phyloP scores from a whole-genome alignment of 2,329 filamentous ascomycete species.

The Phialemoniopsis sp. region DNA sequence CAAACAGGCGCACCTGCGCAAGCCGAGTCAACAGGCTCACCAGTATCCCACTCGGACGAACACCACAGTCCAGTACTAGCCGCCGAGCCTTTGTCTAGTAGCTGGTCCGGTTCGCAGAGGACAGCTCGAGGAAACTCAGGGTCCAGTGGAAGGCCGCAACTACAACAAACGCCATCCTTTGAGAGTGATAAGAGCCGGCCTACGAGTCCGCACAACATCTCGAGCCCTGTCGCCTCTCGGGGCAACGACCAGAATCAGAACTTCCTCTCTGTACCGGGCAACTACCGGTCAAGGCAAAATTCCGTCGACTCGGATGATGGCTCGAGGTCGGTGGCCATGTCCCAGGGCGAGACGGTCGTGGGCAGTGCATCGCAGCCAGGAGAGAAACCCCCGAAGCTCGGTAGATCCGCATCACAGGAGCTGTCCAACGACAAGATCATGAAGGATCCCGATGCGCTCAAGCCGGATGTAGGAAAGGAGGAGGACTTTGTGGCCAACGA shows the following conservation, averaged over 20 bases:
- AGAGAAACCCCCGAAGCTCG: constrained; percentile 27
- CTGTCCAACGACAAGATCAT: constrained; percentile 50
- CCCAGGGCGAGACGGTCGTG: constrained; percentile 61
- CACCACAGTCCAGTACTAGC: constrained; percentile 32
- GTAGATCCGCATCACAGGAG: constrained; percentile 22
- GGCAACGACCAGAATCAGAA: constrained; percentile 41
- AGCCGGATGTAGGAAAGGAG: constrained; percentile 72
- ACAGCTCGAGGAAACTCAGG: constrained; percentile 16
- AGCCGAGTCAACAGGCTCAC: constrained; percentile 20
- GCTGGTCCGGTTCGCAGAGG: constrained; percentile 17
- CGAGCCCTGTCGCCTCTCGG: constrained; percentile 47
- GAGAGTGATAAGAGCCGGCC: constrained; percentile 64
- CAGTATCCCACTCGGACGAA: constrained; percentile 31
- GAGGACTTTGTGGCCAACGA: constrained; percentile 70
- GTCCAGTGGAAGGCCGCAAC: constrained; percentile 30
- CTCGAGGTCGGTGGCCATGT: constrained; percentile 51
- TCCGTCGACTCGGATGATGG: constrained; percentile 66
- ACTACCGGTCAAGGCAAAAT: constrained; percentile 58
- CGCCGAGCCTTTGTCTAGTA: constrained; percentile 21
- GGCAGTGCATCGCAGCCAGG: constrained; percentile 38
- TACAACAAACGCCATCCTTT: constrained; percentile 55
- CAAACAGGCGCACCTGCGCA: constrained; percentile 10
- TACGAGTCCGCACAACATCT: constrained; percentile 70
- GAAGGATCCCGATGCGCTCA: constrained; percentile 64
- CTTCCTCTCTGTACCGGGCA: constrained; percentile 64